Base-by-base conservation (phyloP, 129 eudicot genomes). In the Flaveria ramosissima region DNA sequence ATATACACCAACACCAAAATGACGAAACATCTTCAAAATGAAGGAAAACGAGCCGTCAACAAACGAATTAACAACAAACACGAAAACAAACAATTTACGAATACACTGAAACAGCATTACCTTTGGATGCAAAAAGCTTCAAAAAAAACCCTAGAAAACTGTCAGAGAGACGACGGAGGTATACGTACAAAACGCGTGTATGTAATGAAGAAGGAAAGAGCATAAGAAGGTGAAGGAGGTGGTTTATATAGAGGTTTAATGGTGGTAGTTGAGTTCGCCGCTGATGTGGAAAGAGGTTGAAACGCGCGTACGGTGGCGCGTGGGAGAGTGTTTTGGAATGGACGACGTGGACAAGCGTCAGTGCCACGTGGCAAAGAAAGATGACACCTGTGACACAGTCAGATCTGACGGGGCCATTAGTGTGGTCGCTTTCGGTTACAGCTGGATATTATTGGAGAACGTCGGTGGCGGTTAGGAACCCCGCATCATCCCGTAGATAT, bases 321-420 rank as follows among this genome's bases (percentile, higher is more conserved):
- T 65, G 72, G 21, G 1, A 0, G 39, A 51, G 39, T 9, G 32
- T 6, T 4, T 36, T 36, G 41, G 41, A 36, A 36, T 36, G 42
- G 42, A 9, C 30, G 75, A 73, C 46, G 70, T 2, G 46, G 74
- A 57, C 74, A 64, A 41, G 47, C 70, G 80, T 85, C 72, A 68
- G 32, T 20, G 45, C 84, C 88, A 91, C 93, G 97, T 91, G 90
- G 84, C 80, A 72, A 46, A 1, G 47, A 8, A 77, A 73, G 14
- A 71, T 64, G 82, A 85, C 86, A 87, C 84, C 80, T 76, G 80
- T 81, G 77, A 69, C 63, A 78, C 71, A 69, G 90, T 91, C 90
- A 78, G 81, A 21, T 66, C 87, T 83, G 84, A 91, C 88, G 89
- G 90, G 94, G 85, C 83, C 87, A 86, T 82, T n/a, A 20, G 82